phyloP scores from a whole-genome alignment of 202 grass and related monocot species.

The Hordeum pubiflorum region DNA sequence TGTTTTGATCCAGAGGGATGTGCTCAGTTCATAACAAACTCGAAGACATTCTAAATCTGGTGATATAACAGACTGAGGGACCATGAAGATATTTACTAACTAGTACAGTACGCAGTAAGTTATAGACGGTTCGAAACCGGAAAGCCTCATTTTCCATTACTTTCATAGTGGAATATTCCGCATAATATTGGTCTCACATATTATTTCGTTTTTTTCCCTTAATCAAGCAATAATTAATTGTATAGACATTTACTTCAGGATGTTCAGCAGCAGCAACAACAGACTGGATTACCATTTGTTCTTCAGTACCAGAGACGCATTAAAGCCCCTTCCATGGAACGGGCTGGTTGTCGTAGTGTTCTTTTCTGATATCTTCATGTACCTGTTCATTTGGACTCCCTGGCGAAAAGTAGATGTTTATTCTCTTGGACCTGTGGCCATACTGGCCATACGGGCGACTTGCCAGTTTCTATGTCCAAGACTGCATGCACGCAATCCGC shows the following conservation, averaged over 20 bases:
- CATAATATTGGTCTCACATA: background rate
- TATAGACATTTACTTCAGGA: background rate
- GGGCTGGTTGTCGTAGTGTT: background rate
- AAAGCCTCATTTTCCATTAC: background rate
- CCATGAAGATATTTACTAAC: background rate
- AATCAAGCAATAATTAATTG: background rate
- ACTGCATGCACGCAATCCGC: background rate
- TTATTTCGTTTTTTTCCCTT: background rate
- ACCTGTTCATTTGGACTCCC: background rate
- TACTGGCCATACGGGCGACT: background rate
- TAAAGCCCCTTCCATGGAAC: background rate
- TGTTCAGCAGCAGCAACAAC: background rate
- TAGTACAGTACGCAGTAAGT: no score
- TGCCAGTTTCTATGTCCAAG: background rate
- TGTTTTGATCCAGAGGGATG: no score
- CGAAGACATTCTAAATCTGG: background rate
- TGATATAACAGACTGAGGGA: background rate
- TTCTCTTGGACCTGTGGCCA: background rate
- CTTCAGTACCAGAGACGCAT: background rate
- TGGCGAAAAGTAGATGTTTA: rapidly evolving
- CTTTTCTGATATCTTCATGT: background rate
- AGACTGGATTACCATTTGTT: background rate
- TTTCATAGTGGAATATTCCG: background rate
- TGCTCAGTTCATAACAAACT: no score
- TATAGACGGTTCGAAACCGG: background rate